Percentiles rank a stretch among this genome's conserved stretches.
phyloP scores from a whole-genome alignment of 768 basidiomycete genomes.

The Trametes cubensis region DNA sequence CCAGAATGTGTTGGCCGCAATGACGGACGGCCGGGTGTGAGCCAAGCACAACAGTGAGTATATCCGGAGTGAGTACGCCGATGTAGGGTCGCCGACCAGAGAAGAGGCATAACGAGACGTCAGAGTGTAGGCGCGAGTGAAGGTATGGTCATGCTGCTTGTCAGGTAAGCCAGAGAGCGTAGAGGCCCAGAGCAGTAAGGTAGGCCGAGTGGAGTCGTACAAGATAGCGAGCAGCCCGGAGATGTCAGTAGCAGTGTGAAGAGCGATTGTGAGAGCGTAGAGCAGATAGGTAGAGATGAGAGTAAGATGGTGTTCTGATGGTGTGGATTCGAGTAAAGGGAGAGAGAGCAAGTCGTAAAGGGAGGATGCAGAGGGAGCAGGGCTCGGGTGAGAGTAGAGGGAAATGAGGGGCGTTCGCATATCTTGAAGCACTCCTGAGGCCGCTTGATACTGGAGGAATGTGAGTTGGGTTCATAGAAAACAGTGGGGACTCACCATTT shows the following conservation, averaged over 20 bases:
- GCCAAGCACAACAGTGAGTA: conserved; percentile 51
- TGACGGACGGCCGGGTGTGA: conserved; percentile 48
- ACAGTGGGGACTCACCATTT: conserved; percentile 58
- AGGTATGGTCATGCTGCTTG: conserved; percentile 58
- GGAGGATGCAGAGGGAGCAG: conserved; percentile 1
- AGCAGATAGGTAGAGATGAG: conserved; percentile 64
- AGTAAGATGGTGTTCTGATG: conserved; percentile 44
- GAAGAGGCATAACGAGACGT: conserved; percentile 46
- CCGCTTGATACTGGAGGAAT: conserved; percentile 51
- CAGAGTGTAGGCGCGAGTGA: conserved; percentile 61
- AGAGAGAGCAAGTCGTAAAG: conserved; percentile 43
- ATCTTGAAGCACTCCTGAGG: conserved; percentile 47
- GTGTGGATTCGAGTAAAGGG: conserved; percentile 41
- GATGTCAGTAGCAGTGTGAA: conserved; percentile 30
- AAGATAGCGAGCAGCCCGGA: conserved; percentile 39
- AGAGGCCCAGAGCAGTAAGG: conserved; percentile 58
- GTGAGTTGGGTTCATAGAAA: neutral
- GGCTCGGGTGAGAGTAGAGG: conserved; percentile 26
- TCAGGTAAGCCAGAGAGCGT: conserved; percentile 44
- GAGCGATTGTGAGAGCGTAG: conserved; percentile 51
- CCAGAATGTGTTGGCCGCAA: conserved; percentile 65
- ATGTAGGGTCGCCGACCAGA: conserved; percentile 24
- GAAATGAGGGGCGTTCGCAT: conserved; percentile 49
- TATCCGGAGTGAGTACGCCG: conserved; percentile 43
- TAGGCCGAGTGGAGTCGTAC: conserved; percentile 31